Conservation (phyloP, 2,329 filamentous ascomycete genomes). For the Ophioceras dolichostomum region DNA sequence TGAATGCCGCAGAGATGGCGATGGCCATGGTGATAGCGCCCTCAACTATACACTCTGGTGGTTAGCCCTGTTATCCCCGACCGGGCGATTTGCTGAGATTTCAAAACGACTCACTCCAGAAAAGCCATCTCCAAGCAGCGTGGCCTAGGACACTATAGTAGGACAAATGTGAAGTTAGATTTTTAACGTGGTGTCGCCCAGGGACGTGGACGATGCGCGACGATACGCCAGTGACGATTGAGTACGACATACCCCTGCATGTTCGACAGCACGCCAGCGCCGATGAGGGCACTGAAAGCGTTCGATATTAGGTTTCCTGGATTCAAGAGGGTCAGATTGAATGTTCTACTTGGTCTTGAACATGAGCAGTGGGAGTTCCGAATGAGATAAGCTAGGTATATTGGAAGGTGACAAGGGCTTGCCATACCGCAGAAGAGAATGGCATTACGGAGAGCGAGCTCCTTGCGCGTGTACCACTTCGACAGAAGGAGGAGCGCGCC, state of each 20-base stretch:
- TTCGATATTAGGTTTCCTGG: constrained; percentile 7
- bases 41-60: constrained; percentile 5
- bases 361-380: too few species aligned
- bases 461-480: constrained; percentile 4
- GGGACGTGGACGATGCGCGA: constrained; percentile 6
- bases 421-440: constrained; percentile 4
- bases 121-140: constrained; percentile 2
- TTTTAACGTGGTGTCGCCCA: too few species aligned
- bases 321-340: too few species aligned
- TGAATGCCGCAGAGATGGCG: constrained; percentile 25
- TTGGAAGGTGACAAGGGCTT: too few species aligned
- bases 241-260: constrained; percentile 1
- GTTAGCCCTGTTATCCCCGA: not conserved
- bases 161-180: too few species aligned
- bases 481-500: constrained; percentile 3
- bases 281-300: constrained; percentile 7
- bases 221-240: constrained; percentile 11
- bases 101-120: constrained; percentile 3
- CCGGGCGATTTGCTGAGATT: not conserved
- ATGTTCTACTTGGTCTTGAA: too few species aligned
- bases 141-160: constrained; percentile 1
- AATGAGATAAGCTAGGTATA: too few species aligned
- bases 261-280: constrained; percentile 6
- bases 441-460: constrained; percentile 3
- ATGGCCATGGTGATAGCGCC: constrained; percentile 9